Conservation (phyloP, 768 basidiomycete species). For the Phlegmacium glaucopus region DNA sequence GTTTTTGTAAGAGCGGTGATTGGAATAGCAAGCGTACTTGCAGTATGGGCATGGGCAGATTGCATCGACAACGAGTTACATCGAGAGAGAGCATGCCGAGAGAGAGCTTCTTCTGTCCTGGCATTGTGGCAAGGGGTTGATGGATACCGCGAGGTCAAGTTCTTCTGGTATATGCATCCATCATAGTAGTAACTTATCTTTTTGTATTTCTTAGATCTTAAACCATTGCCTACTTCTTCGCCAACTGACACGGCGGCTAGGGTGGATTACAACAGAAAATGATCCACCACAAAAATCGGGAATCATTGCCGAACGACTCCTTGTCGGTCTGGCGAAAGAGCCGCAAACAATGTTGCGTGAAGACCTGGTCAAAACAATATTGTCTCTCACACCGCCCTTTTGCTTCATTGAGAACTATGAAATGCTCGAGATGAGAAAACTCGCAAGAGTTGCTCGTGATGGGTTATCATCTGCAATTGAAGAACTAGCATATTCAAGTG, state of each 20-base stretch:
- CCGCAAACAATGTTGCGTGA: slow-evolving; percentile 57
- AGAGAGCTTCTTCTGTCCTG: slow-evolving; percentile 59
- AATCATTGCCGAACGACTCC: slow-evolving; percentile 65
- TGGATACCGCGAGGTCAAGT: slow-evolving; percentile 67
- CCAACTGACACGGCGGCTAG: slow-evolving; percentile 68
- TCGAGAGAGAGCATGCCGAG: slow-evolving; percentile 62
- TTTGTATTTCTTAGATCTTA: slow-evolving; percentile 48
- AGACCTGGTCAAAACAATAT: slow-evolving; percentile 56
- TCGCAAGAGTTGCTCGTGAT: slow-evolving; percentile 66
- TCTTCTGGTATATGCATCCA: neutral
- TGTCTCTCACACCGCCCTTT: slow-evolving; percentile 56
- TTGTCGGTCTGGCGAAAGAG: slow-evolving; percentile 56
- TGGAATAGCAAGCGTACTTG: slow-evolving; percentile 64
- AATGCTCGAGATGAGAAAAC: slow-evolving; percentile 52
- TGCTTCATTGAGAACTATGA: slow-evolving; percentile 62
- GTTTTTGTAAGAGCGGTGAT: slow-evolving; percentile 63
- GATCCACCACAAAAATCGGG: slow-evolving; percentile 59
- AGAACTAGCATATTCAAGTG: slow-evolving; percentile 48
- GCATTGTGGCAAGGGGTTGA: slow-evolving; percentile 64
- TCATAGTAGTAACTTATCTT: slow-evolving; percentile 10
- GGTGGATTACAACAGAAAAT: slow-evolving; percentile 67
- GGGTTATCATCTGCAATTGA: slow-evolving; percentile 62
- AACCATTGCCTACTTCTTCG: slow-evolving; percentile 70
- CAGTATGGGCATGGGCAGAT: slow-evolving; percentile 79
- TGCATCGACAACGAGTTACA: slow-evolving; percentile 64